Conservation (phyloP, 1,139 yeast genomes). For the Meyerozyma sp. region DNA sequence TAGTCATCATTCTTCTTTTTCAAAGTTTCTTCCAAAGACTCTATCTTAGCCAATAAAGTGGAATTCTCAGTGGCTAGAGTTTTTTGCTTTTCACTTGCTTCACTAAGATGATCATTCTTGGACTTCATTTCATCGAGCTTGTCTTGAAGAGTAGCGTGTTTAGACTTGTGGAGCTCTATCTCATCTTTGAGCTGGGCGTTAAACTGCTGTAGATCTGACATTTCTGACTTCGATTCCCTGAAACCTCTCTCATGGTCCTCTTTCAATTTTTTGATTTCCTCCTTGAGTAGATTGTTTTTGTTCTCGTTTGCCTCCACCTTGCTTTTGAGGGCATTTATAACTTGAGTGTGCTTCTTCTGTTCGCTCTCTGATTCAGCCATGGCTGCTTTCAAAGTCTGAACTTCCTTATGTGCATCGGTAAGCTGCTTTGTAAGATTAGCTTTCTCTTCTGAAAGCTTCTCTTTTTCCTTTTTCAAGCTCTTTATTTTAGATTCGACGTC, state of each 20-base stretch:
- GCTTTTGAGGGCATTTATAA: not conserved
- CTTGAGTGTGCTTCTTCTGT: not conserved
- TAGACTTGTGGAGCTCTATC: constrained; percentile 8
- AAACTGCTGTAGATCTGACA: constrained; percentile 2
- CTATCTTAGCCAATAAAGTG: constrained; percentile 8
- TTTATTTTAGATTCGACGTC: constrained; percentile 11
- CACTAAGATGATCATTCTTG: constrained; percentile 21
- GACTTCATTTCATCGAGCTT: constrained; percentile 21
- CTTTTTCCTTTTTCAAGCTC: constrained; percentile 12
- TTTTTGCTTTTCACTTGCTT: constrained; percentile 4
- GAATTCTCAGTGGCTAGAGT: constrained; percentile 6
- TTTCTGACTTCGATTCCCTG: constrained; percentile 3
- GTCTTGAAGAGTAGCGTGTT: constrained; percentile 22
- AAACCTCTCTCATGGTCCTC: constrained; percentile 3
- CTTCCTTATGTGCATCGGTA: constrained; percentile 2
- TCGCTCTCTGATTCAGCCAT: not conserved
- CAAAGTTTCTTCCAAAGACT: constrained; percentile 8
- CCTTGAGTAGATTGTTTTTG: constrained; percentile 1
- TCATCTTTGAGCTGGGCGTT: constrained; percentile 8
- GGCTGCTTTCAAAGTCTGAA: not conserved
- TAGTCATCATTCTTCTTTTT: constrained; percentile 9
- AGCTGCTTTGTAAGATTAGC: constrained; percentile 8
- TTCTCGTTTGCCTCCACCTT: not conserved
- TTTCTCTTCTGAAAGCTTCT: constrained; percentile 13
- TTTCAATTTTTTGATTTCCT: constrained; percentile 3